Base-by-base conservation (phyloP, 2,329 filamentous ascomycete genomes). In the Aureobasidium zeae region DNA sequence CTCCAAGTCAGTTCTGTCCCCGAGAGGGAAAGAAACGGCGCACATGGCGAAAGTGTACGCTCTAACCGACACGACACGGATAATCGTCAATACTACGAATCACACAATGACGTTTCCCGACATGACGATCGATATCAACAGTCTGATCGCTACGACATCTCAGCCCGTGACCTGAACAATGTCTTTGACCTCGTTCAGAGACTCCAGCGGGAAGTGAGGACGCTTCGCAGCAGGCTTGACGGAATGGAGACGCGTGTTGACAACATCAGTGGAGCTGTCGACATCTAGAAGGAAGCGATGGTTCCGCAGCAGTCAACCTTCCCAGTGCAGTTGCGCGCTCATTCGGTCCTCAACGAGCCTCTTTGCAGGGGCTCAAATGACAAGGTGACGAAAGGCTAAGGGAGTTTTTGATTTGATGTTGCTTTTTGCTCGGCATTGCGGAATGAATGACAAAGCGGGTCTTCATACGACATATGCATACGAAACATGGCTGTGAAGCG, bases 221-320 rank as follows among this genome's bases (percentile, higher is more conserved):
- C 24, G 1, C 39, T 43, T 28, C 39, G 39, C 16, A 43, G 39
- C 29, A 43, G 31, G 19, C 22, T 43, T 11, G 30, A 34, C 7
- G 39, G 39, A 15, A 26, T 43, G 29, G 39, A 43, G 30, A 32
- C 29, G 2, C 30, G 39, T 2, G 39, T 43, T 5, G 26, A 43
- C 30, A 22, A 33, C 17, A 21, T 43, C 4, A 33, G 29, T 32
- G 39, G 39, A 25, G 39, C 39, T 30, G 34, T 41, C 19, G 46
- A 48, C 15, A 36, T 26, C 5, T 45, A 37, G n/a, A n/a, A n/a
- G n/a, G n/a, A n/a, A n/a, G n/a, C n/a, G n/a, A n/a, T n/a, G n/a
- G n/a, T n/a, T n/a, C n/a, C n/a, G n/a, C n/a, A n/a, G n/a, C n/a
- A n/a, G n/a, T n/a, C n/a, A n/a, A n/a, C n/a, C n/a, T n/a, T n/a